phyloP scores from a whole-genome alignment of 2,329 filamentous ascomycete genomes.

The Gremmenia infestans region DNA sequence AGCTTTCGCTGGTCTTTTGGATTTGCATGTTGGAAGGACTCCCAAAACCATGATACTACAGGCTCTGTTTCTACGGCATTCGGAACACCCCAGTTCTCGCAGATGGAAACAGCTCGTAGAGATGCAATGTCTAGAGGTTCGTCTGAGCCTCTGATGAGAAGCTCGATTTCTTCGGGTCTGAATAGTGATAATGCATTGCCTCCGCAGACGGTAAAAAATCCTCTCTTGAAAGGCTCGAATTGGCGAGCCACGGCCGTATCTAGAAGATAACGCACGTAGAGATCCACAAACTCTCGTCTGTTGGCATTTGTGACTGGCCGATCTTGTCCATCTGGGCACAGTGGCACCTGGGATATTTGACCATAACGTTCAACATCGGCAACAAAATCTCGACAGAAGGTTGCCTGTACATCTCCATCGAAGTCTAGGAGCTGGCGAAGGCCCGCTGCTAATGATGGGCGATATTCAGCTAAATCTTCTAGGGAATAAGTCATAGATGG shows the following conservation, averaged over 20 bases:
- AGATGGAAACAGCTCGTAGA: constrained; percentile 70
- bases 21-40: constrained; percentile 63
- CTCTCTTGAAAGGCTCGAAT: constrained; percentile 90
- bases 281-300: constrained; percentile 77
- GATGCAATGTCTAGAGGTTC: constrained; percentile 75
- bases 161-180: constrained; percentile 84
- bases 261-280: constrained; percentile 76
- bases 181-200: constrained; percentile 86
- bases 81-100: constrained; percentile 68
- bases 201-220: constrained; percentile 87
- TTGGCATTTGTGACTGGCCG: constrained; percentile 79
- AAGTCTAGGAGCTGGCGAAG: constrained; percentile 74
- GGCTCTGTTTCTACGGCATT: constrained; percentile 56
- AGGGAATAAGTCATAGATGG: constrained; percentile 67
- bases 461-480: constrained; percentile 77
- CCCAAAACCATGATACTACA: constrained; percentile 83
- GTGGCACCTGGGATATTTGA: constrained; percentile 57
- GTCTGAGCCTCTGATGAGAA: constrained; percentile 79
- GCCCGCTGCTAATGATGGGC: constrained; percentile 69
- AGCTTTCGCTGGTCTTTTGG: constrained; percentile 70
- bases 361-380: constrained; percentile 75
- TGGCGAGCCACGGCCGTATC: constrained; percentile 74
- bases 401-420: constrained; percentile 75
- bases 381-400: constrained; percentile 78
- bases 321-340: constrained; percentile 69